phyloP scores from a whole-genome alignment of 441 rosid species.

The Adansonia gregorii region DNA sequence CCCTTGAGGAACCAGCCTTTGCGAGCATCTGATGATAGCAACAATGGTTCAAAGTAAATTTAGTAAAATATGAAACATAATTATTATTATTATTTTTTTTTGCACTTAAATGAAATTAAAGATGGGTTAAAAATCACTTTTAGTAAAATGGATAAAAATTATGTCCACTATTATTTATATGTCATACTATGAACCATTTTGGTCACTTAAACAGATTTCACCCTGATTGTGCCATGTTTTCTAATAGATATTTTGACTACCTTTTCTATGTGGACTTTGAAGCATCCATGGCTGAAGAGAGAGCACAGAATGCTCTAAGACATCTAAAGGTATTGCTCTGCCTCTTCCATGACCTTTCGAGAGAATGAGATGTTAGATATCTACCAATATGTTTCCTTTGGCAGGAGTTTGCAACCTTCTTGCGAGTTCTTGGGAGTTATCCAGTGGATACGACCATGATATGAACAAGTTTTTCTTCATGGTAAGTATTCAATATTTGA shows the following conservation, averaged over 20 bases:
- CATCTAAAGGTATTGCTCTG: slow-evolving; percentile 67
- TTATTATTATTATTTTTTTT: background rate
- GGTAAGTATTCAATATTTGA: slow-evolving; percentile 11
- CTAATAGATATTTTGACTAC: slow-evolving; percentile 80
- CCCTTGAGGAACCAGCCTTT: slow-evolving; percentile 76
- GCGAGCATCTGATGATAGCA: slow-evolving; percentile 49
- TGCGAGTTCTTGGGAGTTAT: slow-evolving; percentile 97
- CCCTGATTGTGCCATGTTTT: slow-evolving; percentile 17
- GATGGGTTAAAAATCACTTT: background rate
- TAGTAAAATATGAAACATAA: background rate
- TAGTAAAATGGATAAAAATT: background rate
- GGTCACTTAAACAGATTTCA: background rate
- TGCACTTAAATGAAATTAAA: background rate
- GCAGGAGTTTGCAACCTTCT: slow-evolving; percentile 94
- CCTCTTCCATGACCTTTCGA: background rate
- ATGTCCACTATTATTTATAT: background rate
- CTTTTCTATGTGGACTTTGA: slow-evolving; percentile 97
- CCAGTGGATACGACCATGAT: slow-evolving; percentile 84
- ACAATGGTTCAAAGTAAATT: slow-evolving; percentile 23
- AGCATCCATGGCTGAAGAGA: slow-evolving; percentile 96
- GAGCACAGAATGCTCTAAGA: slow-evolving; percentile 89
- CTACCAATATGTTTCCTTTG: slow-evolving; percentile 19
- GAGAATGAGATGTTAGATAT: background rate
- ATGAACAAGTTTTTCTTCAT: slow-evolving; percentile 33
- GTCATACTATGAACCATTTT: background rate